Conservation (phyloP, 768 basidiomycete species). For the Suillus discolor region DNA sequence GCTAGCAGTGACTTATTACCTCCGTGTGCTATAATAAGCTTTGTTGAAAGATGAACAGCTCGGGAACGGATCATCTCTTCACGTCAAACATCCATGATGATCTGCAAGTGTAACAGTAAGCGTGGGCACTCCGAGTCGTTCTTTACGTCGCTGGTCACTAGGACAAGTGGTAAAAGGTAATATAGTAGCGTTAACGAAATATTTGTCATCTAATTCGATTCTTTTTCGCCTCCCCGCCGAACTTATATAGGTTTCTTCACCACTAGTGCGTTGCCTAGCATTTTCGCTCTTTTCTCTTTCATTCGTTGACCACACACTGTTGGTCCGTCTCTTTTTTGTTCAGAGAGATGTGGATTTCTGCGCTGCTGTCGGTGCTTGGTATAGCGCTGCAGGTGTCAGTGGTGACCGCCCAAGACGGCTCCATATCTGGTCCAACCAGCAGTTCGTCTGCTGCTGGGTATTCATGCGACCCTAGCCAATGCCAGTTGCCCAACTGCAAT, state of each 20-base stretch:
- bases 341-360: constrained; percentile 11
- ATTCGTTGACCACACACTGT: not conserved
- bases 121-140: not conserved
- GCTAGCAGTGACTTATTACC: not conserved
- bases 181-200: not conserved
- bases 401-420: constrained; percentile 47
- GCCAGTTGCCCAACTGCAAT: constrained; percentile 69
- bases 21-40: not conserved
- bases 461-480: constrained; percentile 64
- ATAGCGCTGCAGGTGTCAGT: constrained; percentile 9
- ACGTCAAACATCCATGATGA: not conserved
- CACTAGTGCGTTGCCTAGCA: not conserved
- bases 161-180: not conserved
- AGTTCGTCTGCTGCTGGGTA: constrained; percentile 63
- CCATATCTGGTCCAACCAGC: constrained; percentile 53
- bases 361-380: constrained; percentile 9
- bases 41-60: not conserved
- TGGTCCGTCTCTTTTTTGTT: not conserved
- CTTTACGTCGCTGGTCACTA: not conserved
- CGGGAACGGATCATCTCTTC: not conserved
- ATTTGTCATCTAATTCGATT: constrained; percentile 1
- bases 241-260: not conserved
- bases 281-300: not conserved
- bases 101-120: not conserved
- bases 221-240: constrained; percentile 2